phyloP scores from a whole-genome alignment of 1,284 basidiomycete species.

The Marasmius tenuissimus region DNA sequence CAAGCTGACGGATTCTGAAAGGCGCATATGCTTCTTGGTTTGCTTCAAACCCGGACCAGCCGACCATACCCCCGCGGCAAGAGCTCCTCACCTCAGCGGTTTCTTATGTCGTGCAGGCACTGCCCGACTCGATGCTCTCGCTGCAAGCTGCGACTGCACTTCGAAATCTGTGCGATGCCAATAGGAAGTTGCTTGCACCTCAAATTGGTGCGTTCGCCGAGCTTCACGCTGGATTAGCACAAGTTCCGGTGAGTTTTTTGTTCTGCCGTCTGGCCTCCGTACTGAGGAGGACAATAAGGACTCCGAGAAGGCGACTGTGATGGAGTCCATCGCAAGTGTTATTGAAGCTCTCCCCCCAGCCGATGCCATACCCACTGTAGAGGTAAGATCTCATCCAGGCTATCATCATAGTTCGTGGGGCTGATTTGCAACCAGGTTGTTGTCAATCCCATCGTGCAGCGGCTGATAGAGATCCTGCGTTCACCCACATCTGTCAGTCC shows the following conservation, averaged over 20 bases:
- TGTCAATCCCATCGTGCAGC: conserved; percentile 72
- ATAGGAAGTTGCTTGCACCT: conserved; percentile 74
- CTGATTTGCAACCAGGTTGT: conserved; percentile 54
- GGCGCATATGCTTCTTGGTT: conserved; percentile 89
- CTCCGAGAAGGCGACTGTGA: conserved; percentile 84
- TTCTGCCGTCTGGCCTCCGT: not conserved
- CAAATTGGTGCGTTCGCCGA: conserved; percentile 84
- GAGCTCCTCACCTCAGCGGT: conserved; percentile 60
- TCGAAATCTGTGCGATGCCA: conserved; percentile 85
- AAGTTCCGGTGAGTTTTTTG: conserved; percentile 61
- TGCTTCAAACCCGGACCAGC: conserved; percentile 41
- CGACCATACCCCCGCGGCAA: conserved; percentile 29
- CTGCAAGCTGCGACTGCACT: conserved; percentile 78
- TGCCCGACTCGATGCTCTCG: conserved; percentile 65
- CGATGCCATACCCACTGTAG: conserved; percentile 78
- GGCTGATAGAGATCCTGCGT: conserved; percentile 61
- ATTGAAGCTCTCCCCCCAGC: conserved; percentile 81
- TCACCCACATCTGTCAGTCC: conserved; percentile 48
- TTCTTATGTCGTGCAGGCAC: conserved; percentile 71
- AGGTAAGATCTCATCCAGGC: conserved; percentile 41
- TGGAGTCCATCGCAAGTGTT: conserved; percentile 88
- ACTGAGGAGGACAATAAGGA: conserved; percentile 45
- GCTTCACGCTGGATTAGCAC: conserved; percentile 72
- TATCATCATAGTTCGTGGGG: conserved; percentile 1
- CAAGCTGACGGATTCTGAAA: conserved; percentile 26